A percentile compares a stretch with the other conserved stretches of the same genome.
phyloP scores from a whole-genome alignment of 176 grass and related monocot genomes.

The Zea mays region DNA sequence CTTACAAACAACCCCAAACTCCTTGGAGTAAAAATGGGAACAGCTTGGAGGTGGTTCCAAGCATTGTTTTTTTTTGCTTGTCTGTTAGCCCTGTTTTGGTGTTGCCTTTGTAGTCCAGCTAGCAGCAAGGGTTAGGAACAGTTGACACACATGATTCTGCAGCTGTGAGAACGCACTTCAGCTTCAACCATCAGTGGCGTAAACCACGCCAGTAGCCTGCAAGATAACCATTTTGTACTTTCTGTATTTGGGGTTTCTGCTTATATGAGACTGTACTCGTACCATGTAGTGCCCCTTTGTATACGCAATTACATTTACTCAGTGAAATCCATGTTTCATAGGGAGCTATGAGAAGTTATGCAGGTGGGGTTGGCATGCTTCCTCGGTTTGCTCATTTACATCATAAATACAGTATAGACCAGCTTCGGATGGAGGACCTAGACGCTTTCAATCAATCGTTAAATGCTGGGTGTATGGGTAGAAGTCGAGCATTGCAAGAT shows the following conservation, averaged over 20 bases:
- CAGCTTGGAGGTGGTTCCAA: background rate
- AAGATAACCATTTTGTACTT: background rate
- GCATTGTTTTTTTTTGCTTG: background rate
- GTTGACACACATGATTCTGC: background rate
- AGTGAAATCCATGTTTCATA: background rate
- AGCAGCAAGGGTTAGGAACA: background rate
- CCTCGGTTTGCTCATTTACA: slow-evolving; percentile 3
- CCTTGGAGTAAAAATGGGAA: background rate
- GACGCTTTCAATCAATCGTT: background rate
- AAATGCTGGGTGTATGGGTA: slow-evolving; percentile 7
- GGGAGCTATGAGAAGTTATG: background rate
- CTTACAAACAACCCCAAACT: background rate
- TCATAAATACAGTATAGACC: background rate
- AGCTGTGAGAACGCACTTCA: background rate
- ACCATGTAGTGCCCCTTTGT: background rate
- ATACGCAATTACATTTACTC: background rate
- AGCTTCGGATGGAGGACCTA: background rate
- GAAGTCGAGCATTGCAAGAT: background rate
- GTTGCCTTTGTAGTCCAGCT: background rate
- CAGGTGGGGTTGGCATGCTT: background rate
- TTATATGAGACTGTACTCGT: background rate
- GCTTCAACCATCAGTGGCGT: background rate
- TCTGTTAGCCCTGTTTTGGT: background rate
- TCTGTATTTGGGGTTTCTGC: background rate
- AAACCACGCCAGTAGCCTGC: background rate